phyloP scores from a whole-genome alignment of 2,329 filamentous ascomycete species.

The Pseudohalonectria lignicola region DNA sequence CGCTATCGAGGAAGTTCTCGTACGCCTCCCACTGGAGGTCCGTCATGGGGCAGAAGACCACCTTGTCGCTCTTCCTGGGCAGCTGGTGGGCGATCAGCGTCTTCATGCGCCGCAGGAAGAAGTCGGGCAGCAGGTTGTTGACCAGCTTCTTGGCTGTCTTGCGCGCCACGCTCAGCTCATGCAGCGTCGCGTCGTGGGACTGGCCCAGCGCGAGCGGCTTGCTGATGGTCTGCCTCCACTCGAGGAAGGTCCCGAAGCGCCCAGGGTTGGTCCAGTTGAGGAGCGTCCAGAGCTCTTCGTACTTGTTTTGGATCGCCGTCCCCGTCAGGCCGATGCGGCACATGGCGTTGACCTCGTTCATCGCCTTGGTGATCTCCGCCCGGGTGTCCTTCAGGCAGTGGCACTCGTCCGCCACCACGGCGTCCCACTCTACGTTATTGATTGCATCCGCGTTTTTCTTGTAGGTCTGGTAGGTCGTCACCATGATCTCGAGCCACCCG shows the following conservation, averaged over 20 bases:
- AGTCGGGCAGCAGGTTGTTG: conserved; percentile 74
- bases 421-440: conserved; percentile 87
- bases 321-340: conserved; percentile 90
- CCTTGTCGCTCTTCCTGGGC: conserved; percentile 86
- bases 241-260: conserved; percentile 46
- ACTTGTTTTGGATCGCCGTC: conserved; percentile 95
- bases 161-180: conserved; percentile 71
- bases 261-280: conserved; percentile 95
- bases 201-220: conserved; percentile 78
- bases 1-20: conserved; percentile 65
- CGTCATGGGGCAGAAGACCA: conserved; percentile 90
- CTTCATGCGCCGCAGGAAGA: conserved; percentile 91
- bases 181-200: conserved; percentile 78
- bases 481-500: conserved; percentile 77
- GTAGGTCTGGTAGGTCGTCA: conserved; percentile 91
- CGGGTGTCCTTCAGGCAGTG: conserved; percentile 74
- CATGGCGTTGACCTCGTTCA: conserved; percentile 83
- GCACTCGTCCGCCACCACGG: conserved; percentile 88
- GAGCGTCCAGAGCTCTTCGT: conserved; percentile 92
- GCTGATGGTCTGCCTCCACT: conserved; percentile 72
- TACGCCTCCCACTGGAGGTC: conserved; percentile 74
- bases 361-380: conserved; percentile 70
- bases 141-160: conserved; percentile 77
- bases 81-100: conserved; percentile 82
- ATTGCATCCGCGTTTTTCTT: conserved; percentile 61